Conservation (phyloP, 306 rosid species). For the Rubus parviflorus region DNA sequence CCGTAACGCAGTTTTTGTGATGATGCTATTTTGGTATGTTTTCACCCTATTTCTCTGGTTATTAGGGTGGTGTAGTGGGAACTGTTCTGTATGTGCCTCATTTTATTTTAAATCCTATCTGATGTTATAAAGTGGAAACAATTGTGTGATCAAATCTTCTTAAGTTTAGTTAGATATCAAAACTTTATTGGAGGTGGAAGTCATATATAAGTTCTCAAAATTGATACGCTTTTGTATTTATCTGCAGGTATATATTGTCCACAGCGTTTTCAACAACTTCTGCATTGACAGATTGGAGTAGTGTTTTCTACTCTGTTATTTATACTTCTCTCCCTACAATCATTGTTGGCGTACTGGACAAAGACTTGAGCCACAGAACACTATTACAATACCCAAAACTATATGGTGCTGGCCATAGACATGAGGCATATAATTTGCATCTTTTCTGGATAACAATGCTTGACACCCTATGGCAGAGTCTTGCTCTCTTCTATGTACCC, state of each 20-base stretch:
- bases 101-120: not conserved
- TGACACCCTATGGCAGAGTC: slow-evolving; percentile 99
- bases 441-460: slow-evolving; percentile 92
- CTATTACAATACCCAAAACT: slow-evolving; percentile 73
- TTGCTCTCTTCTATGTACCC: slow-evolving; percentile 80
- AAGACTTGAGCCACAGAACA: slow-evolving; percentile 77
- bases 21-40: slow-evolving; percentile 94
- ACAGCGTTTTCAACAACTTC: slow-evolving; percentile 92
- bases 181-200: not conserved
- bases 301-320: slow-evolving; percentile 89
- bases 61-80: not conserved
- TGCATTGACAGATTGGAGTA: slow-evolving; percentile 97
- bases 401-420: slow-evolving; percentile 84
- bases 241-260: slow-evolving; percentile 76
- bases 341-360: slow-evolving; percentile 90
- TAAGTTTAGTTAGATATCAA: not conserved
- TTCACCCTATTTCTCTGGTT: not conserved
- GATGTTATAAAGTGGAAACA: slow-evolving; percentile 1
- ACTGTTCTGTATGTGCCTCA: not conserved
- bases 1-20: slow-evolving; percentile 95
- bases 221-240: slow-evolving; percentile 19
- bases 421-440: slow-evolving; percentile 81
- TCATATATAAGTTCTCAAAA: not conserved
- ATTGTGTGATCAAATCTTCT: not conserved
- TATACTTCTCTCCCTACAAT: slow-evolving; percentile 96